Evolutionary conservation across 2,329 filamentous ascomycete species (phyloP), one percentile per base, ranked within the genome.

Genomic region (Alternaria longipes): DNA sequence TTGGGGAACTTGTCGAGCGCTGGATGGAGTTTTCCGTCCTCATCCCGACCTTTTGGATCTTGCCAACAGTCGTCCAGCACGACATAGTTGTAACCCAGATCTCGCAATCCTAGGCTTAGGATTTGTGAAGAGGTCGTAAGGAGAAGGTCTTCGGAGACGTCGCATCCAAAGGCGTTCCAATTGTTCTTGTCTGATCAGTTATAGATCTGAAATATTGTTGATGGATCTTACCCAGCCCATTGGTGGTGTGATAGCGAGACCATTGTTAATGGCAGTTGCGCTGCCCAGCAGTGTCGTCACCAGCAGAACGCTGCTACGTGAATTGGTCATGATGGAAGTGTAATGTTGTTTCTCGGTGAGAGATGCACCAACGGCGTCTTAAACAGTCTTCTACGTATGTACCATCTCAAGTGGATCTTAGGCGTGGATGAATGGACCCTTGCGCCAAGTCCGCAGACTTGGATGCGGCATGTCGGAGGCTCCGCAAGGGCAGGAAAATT

Each of bases 41-140:
- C 54, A 78, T 84, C 62, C 78, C 84, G 67, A 8, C 83, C 82
- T 80, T 84, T 58, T 71, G 81, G 62, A 75, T 81, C 63, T 61
- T 72, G 67, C 78, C 77, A 91, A 77, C 87, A 89, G 70, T 90
- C 88, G 73, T 90, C 87, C 12, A 82, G 83, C 60, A 87, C 86
- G 57, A 89, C 82, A 56, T 89, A 87, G 20, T 74, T 56, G 54
- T 74, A 75, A 8, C 71, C 72, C 18, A 73, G 49, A 59, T 75
- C 71, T 49, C 75, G 67, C 34, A 75, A 60, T 14, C 72, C 73
- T 7, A 70, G 58, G 53, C 64, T 62, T 16, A 71, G 8, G 4
- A 75, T 70, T 38, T 72, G 60, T 22, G 66, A 59, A 3, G 72
- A 68, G 5, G 71, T 73, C 6, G 65, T 69, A 45, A 73, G 70